Percentiles rank a stretch among this genome's conserved stretches.
phyloP scores from a whole-genome alignment of 495 filamentous ascomycete genomes.

The Neurospora sp. region DNA sequence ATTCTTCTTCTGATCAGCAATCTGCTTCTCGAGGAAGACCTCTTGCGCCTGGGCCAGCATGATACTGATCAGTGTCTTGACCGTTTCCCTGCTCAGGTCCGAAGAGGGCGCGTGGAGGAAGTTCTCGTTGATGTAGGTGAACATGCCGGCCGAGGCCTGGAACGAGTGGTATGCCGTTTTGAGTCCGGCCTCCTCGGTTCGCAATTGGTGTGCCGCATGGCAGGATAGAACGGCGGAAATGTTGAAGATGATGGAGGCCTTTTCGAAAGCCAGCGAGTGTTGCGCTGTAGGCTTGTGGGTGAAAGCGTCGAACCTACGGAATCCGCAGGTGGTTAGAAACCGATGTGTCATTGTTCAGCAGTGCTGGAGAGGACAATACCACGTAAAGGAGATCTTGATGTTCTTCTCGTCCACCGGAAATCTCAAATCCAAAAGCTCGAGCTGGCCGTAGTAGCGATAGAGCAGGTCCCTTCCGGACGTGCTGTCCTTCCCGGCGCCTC shows the following conservation, averaged over 20 bases:
- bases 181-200: constrained; percentile 81
- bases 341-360: neutral
- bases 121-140: constrained; percentile 99
- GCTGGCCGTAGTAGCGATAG: constrained; percentile 95
- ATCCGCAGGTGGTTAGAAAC: constrained; percentile 12
- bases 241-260: constrained; percentile 99
- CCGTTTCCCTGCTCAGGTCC: constrained; percentile 86
- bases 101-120: constrained; percentile 94
- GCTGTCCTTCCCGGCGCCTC: constrained; percentile 94
- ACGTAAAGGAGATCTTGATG: constrained; percentile 97
- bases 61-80: constrained; percentile 85
- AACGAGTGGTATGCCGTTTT: constrained; percentile 98
- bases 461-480: constrained; percentile 85
- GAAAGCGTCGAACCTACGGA: constrained; percentile 87
- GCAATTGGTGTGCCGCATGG: constrained; percentile 87
- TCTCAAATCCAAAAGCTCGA: constrained; percentile 85
- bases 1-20: constrained; percentile 84
- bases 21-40: constrained; percentile 94
- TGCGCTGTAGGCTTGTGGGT: constrained; percentile 93
- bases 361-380: constrained; percentile 43
- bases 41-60: constrained; percentile 95
- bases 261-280: constrained; percentile 94
- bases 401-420: constrained; percentile 98
- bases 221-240: constrained; percentile 95
- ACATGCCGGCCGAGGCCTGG: constrained; percentile 97